Evolutionary conservation across 768 basidiomycete genomes (phyloP), one percentile per base, ranked within the genome.

Genomic region (Phanerochaete carnosa): DNA sequence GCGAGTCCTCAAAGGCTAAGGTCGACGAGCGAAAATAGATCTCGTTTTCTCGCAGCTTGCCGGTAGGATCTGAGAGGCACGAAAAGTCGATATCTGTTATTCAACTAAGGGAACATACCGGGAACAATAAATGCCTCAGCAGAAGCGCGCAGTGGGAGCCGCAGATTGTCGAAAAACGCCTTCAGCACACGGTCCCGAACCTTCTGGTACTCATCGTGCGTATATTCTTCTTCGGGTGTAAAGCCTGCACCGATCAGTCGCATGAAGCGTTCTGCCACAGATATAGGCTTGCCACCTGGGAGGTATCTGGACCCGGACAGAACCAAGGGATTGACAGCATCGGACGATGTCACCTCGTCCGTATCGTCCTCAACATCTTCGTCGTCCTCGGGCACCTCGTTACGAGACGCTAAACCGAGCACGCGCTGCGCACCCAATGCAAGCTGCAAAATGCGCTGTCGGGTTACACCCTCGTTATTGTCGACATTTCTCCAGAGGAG

Each of bases 221-320:
- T 72, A 0, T 70, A 35, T 0, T 67, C 73, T 0, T 47, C 60
- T 1, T 65, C 39, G 0, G 89, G 90, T 32, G 77, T 71, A 58
- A 92, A 92, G 0, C 89, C 90, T 1, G 88, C 79, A 58, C 88
- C 84, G 0, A 92, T 63, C 0, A 90, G 68, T 55, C 87, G 85
- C 11, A 88, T n/a, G 0, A 80, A 75, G 1, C 62, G 61, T 68
- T 89, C 88, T 57, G 74, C 62, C 1, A 70, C 23, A 0, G 55
- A 47, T 25, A 57, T 16, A 2, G 63, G 63, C 50, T 62, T 63
- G 51, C 15, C 59, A 45, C 15, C 60, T 57, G 51, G 51, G 16
- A 5, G 33, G 30, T 32, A 52, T 12, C 30, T 30, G 12, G 50
- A 43, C 30, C 2, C 13, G 2, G 50, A 30, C 11, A 52, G 29